Conservation (phyloP, 768 basidiomycete species). For the Terana coerulea region DNA sequence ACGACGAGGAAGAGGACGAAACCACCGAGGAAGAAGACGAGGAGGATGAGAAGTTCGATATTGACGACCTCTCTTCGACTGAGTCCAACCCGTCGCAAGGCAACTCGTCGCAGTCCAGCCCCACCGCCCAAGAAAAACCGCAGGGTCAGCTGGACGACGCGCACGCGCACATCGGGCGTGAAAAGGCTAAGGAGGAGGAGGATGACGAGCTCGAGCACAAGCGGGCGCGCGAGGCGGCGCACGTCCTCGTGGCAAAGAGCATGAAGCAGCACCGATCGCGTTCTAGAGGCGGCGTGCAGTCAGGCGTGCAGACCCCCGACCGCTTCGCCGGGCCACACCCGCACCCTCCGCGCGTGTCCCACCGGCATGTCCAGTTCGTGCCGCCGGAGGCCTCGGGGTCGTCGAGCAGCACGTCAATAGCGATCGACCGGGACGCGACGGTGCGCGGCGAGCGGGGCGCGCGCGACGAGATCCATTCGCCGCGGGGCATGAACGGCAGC, state of each 20-base stretch:
- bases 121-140: not conserved
- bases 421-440: slow-evolving; percentile 27
- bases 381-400: slow-evolving; percentile 30
- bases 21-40: slow-evolving; percentile 47
- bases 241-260: slow-evolving; percentile 11
- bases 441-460: slow-evolving; percentile 43
- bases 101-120: slow-evolving; percentile 8
- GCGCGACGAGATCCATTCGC: slow-evolving; percentile 49
- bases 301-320: slow-evolving; percentile 63
- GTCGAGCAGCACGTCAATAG: slow-evolving; percentile 38
- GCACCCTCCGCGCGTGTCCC: slow-evolving; percentile 40
- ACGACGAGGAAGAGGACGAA: slow-evolving; percentile 40
- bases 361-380: slow-evolving; percentile 51
- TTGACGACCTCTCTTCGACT: slow-evolving; percentile 76
- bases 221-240: slow-evolving; percentile 18
- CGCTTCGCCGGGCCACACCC: slow-evolving; percentile 52
- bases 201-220: not conserved
- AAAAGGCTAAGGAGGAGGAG: slow-evolving; percentile 17
- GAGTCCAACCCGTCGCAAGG: slow-evolving; percentile 32
- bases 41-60: slow-evolving; percentile 83
- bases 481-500: slow-evolving; percentile 29
- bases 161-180: slow-evolving; percentile 13
- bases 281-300: slow-evolving; percentile 38
- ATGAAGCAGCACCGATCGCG: slow-evolving; percentile 24
- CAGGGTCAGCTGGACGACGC: not conserved